phyloP scores from a whole-genome alignment of 805 yeast genomes.

The Candida yuanshanica region DNA sequence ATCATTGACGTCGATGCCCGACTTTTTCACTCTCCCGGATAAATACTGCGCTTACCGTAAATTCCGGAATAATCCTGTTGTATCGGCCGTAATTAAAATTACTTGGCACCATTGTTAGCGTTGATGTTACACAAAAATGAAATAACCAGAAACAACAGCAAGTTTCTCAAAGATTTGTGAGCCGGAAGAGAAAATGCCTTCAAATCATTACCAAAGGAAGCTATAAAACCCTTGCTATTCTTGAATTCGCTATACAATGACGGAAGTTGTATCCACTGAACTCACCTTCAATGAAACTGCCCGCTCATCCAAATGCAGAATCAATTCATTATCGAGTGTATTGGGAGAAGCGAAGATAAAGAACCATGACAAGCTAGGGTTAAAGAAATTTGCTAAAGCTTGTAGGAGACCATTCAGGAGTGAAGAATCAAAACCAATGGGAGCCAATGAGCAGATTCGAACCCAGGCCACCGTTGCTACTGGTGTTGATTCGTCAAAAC shows the following conservation, averaged over 20 bases:
- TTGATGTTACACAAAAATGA: background rate
- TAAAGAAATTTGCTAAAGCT: constrained; percentile 15
- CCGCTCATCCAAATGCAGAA: constrained; percentile 14
- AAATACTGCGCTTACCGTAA: too few species aligned
- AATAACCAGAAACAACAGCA: background rate
- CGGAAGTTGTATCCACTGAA: background rate
- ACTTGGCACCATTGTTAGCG: too few species aligned
- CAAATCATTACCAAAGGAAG: background rate
- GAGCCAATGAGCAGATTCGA: background rate
- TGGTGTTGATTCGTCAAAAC: constrained; percentile 8
- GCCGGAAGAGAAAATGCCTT: background rate
- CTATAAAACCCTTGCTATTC: background rate
- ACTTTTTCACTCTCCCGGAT: too few species aligned
- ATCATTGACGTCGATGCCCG: too few species aligned
- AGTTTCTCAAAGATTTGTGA: background rate
- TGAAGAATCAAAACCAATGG: background rate
- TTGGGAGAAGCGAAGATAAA: constrained; percentile 4
- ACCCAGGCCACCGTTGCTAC: background rate
- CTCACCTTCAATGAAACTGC: constrained; percentile 2
- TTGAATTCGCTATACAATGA: background rate
- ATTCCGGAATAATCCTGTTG: too few species aligned
- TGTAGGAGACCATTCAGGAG: constrained; percentile 7
- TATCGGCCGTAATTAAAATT: too few species aligned
- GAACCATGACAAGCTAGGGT: constrained; percentile 9
- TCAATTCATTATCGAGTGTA: constrained; percentile 13